Evolutionary conservation across 495 filamentous ascomycete genomes (phyloP), one percentile per base, ranked within the genome.

Genomic region (Penicillium canariense): DNA sequence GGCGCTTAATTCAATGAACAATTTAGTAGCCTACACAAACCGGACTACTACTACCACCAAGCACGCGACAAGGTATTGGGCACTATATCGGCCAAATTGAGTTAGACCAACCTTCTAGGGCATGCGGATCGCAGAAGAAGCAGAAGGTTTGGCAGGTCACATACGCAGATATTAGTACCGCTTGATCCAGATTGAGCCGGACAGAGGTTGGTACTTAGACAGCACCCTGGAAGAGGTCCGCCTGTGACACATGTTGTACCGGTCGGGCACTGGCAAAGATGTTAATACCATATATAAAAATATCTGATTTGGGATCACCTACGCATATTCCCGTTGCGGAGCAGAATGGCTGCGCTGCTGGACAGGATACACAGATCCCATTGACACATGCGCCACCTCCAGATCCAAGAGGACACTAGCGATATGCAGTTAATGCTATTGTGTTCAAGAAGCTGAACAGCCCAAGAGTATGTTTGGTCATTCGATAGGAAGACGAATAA

Each of bases 151-250:
- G 32, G 8, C 7, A 18, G 9, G 28, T 32, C 8, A 56, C 62
- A 58, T 60, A 66, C 59, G 30, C 62, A 66, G 31, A 63, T 60
- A 15, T 45, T 47, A 35, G 46, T n/a, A 11, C 59, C 62, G 11
- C 9, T 31, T 25, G 55, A 34, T 15, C 52, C 51, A 11, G 62
- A 63, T 25, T 25, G 44, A 17, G 54, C 59, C 5, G 56, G 56
- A 38, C 62, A 63, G 12, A 38, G 36, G 18, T 63, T 59, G 6
- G 50, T 26, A n/a, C 18, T 26, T 11, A 56, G 43, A 38, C 62
- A 63, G 34, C 62, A 66, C 22, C 56, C 60, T 36, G 51, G 54
- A 38, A 55, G 48, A n/a, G 56, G 56, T 1, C 60, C 62, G 15
- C 32, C 48, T 3, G 44, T 12, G 28, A 65, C 43, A 34, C 62